These are phyloP conservation scores for Termitomyces sp. DNA, from an alignment of 768 basidiomycete species.

Conservation along the genomic window DNA sequence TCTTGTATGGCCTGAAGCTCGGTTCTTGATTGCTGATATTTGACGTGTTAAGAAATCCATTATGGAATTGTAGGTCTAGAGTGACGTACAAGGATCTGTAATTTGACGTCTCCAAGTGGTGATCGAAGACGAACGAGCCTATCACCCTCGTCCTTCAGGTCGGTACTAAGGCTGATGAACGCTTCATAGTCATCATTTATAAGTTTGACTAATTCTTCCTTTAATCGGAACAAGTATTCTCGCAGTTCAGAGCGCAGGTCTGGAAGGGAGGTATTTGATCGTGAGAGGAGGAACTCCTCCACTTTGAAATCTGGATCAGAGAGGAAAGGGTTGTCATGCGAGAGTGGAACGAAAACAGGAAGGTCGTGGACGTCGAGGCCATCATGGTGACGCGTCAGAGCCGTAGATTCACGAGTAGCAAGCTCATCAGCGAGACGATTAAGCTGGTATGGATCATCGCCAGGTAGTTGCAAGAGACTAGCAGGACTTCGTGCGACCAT, in stretches of 20 bases:
- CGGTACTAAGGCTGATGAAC: constrained; percentile 94
- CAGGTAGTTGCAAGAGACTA: constrained; percentile 2
- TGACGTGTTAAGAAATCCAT: neutral
- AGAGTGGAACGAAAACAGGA: constrained; percentile 67
- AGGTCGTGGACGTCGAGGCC: constrained; percentile 39
- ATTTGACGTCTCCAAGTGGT: constrained; percentile 63
- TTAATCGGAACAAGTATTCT: constrained; percentile 77
- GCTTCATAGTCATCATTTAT: constrained; percentile 99
- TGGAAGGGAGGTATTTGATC: constrained; percentile 79
- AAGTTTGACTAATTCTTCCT: constrained; percentile 91
- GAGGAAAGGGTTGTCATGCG: constrained; percentile 76
- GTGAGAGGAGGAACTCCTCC: constrained; percentile 84
- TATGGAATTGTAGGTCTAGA: neutral
- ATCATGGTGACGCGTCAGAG: constrained; percentile 9
- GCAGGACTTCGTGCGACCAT: constrained; percentile 9
- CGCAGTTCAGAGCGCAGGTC: constrained; percentile 87
- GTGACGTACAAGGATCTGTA: constrained; percentile 62
- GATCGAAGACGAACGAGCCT: constrained; percentile 63
- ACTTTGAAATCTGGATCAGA: constrained; percentile 69
- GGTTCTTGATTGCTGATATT: constrained; percentile 51
- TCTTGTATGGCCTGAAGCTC: constrained; percentile 67
- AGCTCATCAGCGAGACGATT: constrained; percentile 75
- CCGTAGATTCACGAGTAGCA: constrained; percentile 44
- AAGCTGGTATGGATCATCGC: constrained; percentile 59
- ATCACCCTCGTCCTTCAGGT: constrained; percentile 80